phyloP scores from a whole-genome alignment of 2,329 filamentous ascomycete genomes.

The Ampelomyces quisqualis region DNA sequence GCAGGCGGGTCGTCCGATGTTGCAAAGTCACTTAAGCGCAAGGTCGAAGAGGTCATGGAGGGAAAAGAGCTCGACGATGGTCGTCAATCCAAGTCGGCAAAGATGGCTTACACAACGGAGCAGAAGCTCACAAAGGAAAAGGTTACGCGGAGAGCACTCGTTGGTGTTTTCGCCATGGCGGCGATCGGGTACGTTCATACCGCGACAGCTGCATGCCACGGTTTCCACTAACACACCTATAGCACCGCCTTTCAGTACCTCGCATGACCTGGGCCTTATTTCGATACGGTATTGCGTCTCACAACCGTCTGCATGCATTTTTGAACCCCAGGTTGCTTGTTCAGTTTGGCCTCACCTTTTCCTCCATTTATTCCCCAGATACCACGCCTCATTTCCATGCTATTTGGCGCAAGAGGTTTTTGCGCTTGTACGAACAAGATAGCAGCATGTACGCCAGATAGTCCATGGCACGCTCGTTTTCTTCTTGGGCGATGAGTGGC shows the following conservation, averaged over 20 bases:
- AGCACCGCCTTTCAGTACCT: constrained; percentile 37
- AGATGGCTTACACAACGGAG: constrained; percentile 59
- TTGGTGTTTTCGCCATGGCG: constrained; percentile 83
- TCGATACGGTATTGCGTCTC: not conserved
- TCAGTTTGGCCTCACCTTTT: constrained; percentile 1
- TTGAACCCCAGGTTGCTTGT: constrained; percentile 5
- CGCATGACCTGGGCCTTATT: constrained; percentile 9
- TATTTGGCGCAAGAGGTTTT: constrained; percentile 13
- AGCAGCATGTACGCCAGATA: constrained; percentile 10
- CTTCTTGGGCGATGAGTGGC: constrained; percentile 5
- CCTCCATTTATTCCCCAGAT: constrained; percentile 14
- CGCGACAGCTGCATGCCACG: no score
- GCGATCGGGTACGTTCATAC: constrained; percentile 80
- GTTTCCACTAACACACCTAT: not conserved
- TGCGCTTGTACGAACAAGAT: constrained; percentile 9
- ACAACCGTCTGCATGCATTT: no score
- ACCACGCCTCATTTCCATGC: constrained; percentile 12
- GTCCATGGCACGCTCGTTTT: constrained; percentile 18
- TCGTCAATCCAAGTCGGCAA: constrained; percentile 70
- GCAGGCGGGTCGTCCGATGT: constrained; percentile 25
- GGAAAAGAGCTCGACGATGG: constrained; percentile 50
- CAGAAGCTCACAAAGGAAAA: constrained; percentile 80
- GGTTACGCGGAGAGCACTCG: constrained; percentile 79
- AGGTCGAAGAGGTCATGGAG: constrained; percentile 61
- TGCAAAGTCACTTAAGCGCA: constrained; percentile 38